A percentile compares a stretch with the other conserved stretches of the same genome.
Evolutionary conservation across 169 alveolate species (phyloP).

Genomic region (Babesia sp.): DNA sequence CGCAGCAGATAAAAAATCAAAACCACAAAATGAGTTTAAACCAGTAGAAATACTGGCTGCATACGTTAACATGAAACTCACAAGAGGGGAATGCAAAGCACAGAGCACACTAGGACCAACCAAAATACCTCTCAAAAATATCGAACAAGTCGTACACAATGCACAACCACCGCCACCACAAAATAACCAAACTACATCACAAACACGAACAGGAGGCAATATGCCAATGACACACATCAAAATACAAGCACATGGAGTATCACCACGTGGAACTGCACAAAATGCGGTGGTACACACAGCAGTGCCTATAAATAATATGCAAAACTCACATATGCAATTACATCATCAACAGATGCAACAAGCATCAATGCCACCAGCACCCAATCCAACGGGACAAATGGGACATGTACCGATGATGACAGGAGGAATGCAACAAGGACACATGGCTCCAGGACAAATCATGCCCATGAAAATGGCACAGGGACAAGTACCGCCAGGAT

Average conservation of each 20-base stretch:
- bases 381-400: constrained; percentile 3
- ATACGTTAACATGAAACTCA: constrained; percentile 28
- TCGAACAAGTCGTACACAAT: constrained; percentile 18
- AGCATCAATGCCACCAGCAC: constrained; percentile 8
- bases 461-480: constrained; percentile 11
- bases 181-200: background rate
- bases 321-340: background rate
- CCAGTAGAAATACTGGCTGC: constrained; percentile 32
- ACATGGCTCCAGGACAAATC: constrained; percentile 8
- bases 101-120: constrained; percentile 27
- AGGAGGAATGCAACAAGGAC: constrained; percentile 4
- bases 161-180: background rate
- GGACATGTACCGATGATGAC: constrained; percentile 4
- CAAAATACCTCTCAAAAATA: constrained; percentile 18
- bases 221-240: background rate
- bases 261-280: background rate
- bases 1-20: constrained; percentile 3
- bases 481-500: constrained; percentile 1
- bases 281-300: background rate
- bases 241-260: constrained; percentile 1
- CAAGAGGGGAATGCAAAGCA: constrained; percentile 16
- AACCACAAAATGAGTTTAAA: constrained; percentile 13
- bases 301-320: background rate
- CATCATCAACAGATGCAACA: constrained; percentile 1
- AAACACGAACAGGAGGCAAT: background rate